phyloP scores from a whole-genome alignment of 225 moss, liverwort and hornwort genomes.

The Asterella californica region DNA sequence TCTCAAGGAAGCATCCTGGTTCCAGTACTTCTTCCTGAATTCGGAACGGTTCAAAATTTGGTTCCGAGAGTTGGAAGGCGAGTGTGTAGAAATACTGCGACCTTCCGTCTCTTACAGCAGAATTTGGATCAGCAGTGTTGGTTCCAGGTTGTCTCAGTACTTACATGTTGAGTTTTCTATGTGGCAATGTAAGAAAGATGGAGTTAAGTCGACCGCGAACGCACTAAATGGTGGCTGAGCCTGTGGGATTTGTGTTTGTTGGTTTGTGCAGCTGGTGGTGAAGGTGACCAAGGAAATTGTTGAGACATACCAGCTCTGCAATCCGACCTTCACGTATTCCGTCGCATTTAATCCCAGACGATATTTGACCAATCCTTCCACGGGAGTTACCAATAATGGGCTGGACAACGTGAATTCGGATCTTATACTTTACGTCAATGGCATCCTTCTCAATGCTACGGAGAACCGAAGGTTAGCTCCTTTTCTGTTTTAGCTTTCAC shows the following conservation, averaged over 20 bases:
- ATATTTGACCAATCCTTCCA: conserved; percentile 62
- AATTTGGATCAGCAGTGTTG: background rate
- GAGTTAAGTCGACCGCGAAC: background rate
- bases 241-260: conserved; percentile 9
- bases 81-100: background rate
- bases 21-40: background rate
- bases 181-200: background rate
- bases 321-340: conserved; percentile 59
- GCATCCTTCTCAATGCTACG: conserved; percentile 46
- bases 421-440: conserved; percentile 64
- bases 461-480: conserved; percentile 54
- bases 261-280: conserved; percentile 53
- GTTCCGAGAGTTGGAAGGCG: background rate
- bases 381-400: conserved; percentile 57
- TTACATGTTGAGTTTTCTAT: background rate
- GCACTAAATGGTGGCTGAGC: background rate
- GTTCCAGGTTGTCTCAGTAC: background rate
- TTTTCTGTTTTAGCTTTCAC: background rate
- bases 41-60: background rate
- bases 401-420: conserved; percentile 73
- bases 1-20: background rate
- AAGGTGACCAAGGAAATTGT: conserved; percentile 68
- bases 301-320: conserved; percentile 61
- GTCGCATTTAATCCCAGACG: conserved; percentile 58
- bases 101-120: background rate